Conservation (phyloP, 2,329 filamentous ascomycete species). For the Ophiostoma angusticollis region DNA sequence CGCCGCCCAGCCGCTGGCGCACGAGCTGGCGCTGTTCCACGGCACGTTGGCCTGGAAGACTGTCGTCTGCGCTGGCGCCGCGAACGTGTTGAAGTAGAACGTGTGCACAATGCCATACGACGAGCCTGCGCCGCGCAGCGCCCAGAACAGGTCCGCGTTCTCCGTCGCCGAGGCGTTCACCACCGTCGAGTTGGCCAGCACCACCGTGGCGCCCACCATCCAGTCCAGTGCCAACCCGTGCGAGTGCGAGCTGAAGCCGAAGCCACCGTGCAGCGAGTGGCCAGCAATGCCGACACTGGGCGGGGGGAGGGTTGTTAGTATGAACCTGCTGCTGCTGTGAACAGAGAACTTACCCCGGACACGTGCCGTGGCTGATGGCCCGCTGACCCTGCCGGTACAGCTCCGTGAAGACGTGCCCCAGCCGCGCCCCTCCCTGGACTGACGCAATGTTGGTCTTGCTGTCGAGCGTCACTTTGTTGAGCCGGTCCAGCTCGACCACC, state of each 20-base stretch:
- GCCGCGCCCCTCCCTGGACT: constrained; percentile 35
- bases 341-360: constrained; percentile 28
- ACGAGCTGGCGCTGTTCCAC: constrained; percentile 15
- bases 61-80: constrained; percentile 22
- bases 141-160: constrained; percentile 31
- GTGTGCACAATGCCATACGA: constrained; percentile 29
- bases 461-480: constrained; percentile 31
- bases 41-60: constrained; percentile 18
- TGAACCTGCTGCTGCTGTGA: not conserved
- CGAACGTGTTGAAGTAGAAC: constrained; percentile 28
- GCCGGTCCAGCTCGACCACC: constrained; percentile 32
- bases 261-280: constrained; percentile 28
- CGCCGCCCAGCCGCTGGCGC: constrained; percentile 14
- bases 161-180: constrained; percentile 21
- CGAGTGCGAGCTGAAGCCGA: constrained; percentile 25
- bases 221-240: constrained; percentile 25
- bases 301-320: too few species aligned
- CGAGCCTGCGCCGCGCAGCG: constrained; percentile 28
- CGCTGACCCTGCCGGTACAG: constrained; percentile 26
- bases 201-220: constrained; percentile 24
- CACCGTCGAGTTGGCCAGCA: constrained; percentile 23
- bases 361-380: constrained; percentile 38
- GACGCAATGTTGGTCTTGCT: constrained; percentile 26
- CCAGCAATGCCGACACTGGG: constrained; percentile 29
- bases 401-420: constrained; percentile 33